These are phyloP conservation scores for Martensiomyces pterosporus DNA, from an alignment of 192 early-diverging fungal genomes.

Conservation along the genomic window DNA sequence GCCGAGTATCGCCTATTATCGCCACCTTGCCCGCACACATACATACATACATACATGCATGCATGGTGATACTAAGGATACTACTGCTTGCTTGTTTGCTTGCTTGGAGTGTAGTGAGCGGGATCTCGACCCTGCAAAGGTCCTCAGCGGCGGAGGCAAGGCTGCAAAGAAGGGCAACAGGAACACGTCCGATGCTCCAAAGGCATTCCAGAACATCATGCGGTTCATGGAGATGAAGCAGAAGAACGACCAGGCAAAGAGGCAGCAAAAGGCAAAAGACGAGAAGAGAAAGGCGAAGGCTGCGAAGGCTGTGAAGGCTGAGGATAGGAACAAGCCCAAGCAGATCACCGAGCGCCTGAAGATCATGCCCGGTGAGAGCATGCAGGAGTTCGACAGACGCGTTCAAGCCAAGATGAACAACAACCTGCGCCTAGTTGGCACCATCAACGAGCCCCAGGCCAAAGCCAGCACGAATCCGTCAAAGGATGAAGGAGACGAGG, in stretches of 20 bases:
- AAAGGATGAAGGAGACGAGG: constrained; percentile 20
- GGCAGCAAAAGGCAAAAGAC: constrained; percentile 7
- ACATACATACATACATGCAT: too few relatives aligned
- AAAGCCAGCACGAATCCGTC: constrained; percentile 13
- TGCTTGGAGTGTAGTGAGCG: too few relatives aligned
- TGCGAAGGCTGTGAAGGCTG: too few relatives aligned
- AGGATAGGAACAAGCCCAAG: too few relatives aligned
- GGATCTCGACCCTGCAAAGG: constrained; percentile 35
- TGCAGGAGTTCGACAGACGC: constrained; percentile 29
- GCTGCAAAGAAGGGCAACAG: constrained; percentile 15
- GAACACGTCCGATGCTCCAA: constrained; percentile 28
- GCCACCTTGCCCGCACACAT: too few relatives aligned
- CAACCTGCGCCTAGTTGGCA: constrained; percentile 31
- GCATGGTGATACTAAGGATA: too few relatives aligned
- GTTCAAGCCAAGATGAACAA: constrained; percentile 38
- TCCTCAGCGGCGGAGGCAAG: constrained; percentile 35
- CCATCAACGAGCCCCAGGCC: neutral
- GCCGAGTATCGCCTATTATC: too few relatives aligned
- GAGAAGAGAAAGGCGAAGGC: constrained; percentile 7
- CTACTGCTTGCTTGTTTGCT: too few relatives aligned
- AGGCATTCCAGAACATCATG: constrained; percentile 37
- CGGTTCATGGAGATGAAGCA: constrained; percentile 26
- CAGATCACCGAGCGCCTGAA: constrained; percentile 20
- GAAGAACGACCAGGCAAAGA: constrained; percentile 10
- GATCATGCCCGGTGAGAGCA: constrained; percentile 36